A percentile compares a stretch with the other conserved stretches of the same genome.
These are phyloP conservation scores for Vigna mungo DNA, from an alignment of 306 rosid genomes.

Conservation along the genomic window DNA sequence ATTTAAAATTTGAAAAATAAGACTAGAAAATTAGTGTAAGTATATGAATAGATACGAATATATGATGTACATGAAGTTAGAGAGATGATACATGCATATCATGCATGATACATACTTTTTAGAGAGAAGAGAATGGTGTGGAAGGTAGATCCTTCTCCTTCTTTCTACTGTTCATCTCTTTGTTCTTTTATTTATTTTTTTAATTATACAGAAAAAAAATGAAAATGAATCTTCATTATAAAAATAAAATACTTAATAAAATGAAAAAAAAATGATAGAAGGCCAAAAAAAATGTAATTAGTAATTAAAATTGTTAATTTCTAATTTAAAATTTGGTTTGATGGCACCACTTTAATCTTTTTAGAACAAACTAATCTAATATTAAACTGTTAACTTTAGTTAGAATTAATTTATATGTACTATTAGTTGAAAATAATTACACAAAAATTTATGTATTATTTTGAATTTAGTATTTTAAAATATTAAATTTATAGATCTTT, in stretches of 20 bases:
- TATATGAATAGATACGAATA: neutral
- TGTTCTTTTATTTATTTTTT: neutral
- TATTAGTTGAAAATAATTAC: too few relatives aligned
- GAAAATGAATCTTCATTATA: too few relatives aligned
- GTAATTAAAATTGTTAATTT: neutral
- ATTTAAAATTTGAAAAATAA: neutral
- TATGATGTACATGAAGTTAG: too few relatives aligned
- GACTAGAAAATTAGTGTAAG: neutral
- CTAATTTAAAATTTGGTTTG: neutral
- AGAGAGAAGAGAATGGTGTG: neutral
- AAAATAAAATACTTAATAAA: neutral
- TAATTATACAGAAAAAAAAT: neutral
- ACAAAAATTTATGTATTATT: too few relatives aligned
- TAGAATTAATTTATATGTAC: too few relatives aligned
- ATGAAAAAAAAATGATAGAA: neutral
- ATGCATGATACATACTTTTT: conserved; percentile 8
- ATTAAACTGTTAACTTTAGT: neutral
- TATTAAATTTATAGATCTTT: too few relatives aligned
- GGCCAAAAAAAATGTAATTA: neutral
- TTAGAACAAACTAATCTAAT: too few relatives aligned
- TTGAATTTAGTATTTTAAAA: too few relatives aligned
- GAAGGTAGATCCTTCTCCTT: conserved; percentile 19
- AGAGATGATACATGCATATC: too few relatives aligned
- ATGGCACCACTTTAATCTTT: neutral
- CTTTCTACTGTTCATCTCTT: conserved; percentile 1